Conservation (phyloP, 306 rosid genomes). For the Mucuna pruriens region DNA sequence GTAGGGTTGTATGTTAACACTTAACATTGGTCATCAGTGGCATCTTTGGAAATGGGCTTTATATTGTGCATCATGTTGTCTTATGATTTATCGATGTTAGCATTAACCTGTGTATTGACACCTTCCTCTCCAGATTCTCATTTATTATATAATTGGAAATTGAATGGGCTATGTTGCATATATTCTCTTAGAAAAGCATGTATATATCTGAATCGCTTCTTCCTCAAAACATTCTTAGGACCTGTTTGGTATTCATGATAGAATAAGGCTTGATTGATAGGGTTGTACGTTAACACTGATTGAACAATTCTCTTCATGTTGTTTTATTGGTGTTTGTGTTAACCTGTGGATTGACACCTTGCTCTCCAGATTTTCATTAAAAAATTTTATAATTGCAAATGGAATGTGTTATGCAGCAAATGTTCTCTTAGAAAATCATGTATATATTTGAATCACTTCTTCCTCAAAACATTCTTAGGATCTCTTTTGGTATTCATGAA, state of each 20-base stretch:
- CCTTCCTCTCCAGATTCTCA: slow-evolving; percentile 5
- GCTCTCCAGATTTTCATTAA: neutral
- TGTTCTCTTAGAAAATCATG: slow-evolving; percentile 23
- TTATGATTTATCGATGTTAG: slow-evolving; percentile 24
- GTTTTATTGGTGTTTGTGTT: slow-evolving; percentile 26
- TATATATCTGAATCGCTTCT: neutral
- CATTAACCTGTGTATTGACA: slow-evolving; percentile 30
- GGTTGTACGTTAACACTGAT: no score
- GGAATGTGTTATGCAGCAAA: slow-evolving; percentile 24
- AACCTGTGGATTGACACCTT: slow-evolving; percentile 25
- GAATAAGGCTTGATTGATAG: neutral
- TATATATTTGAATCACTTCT: neutral
- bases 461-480: slow-evolving; percentile 17
- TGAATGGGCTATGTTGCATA: slow-evolving; percentile 22
- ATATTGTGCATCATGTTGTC: slow-evolving; percentile 78
- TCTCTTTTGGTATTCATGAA: neutral
- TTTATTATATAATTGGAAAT: neutral
- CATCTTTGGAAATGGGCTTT: slow-evolving; percentile 99
- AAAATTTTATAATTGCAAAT: neutral
- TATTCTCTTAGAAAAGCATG: slow-evolving; percentile 25
- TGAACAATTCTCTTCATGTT: no score
- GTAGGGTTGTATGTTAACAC: slow-evolving; percentile 49
- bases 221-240: slow-evolving; percentile 17
- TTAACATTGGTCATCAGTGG: slow-evolving; percentile 94
- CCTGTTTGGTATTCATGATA: neutral